These are phyloP conservation scores for Ophiocordyceps camponoti-leonardi DNA, from an alignment of 2,329 filamentous ascomycete genomes.

Conservation along the genomic window DNA sequence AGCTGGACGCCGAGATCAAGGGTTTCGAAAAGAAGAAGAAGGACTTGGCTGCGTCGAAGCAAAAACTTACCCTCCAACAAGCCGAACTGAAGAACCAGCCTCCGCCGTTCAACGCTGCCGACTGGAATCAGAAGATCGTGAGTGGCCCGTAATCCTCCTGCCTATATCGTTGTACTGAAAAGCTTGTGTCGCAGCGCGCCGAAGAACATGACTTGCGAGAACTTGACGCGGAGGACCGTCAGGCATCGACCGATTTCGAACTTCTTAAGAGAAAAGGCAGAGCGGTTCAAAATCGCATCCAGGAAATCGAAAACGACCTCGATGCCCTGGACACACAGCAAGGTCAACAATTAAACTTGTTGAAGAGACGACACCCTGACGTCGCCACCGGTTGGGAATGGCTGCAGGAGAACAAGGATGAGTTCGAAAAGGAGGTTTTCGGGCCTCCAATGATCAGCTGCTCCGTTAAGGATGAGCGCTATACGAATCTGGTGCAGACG, in stretches of 20 bases:
- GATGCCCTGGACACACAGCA: slow-evolving; percentile 51
- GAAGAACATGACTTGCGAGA: slow-evolving; percentile 40
- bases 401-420: slow-evolving; percentile 52
- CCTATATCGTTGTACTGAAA: slow-evolving; percentile 7
- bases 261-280: slow-evolving; percentile 25
- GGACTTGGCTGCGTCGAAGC: slow-evolving; percentile 30
- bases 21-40: slow-evolving; percentile 31
- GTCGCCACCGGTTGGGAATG: slow-evolving; percentile 61
- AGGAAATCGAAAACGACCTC: slow-evolving; percentile 28
- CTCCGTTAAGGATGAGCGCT: slow-evolving; percentile 55
- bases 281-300: slow-evolving; percentile 20
- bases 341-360: slow-evolving; percentile 53
- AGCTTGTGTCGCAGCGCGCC: slow-evolving; percentile 28
- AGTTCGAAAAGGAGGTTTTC: slow-evolving; percentile 62
- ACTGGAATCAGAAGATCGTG: slow-evolving; percentile 59
- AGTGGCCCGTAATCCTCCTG: slow-evolving; percentile 12
- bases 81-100: slow-evolving; percentile 44
- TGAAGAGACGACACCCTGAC: slow-evolving; percentile 44
- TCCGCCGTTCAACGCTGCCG: slow-evolving; percentile 47
- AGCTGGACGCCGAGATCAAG: slow-evolving; percentile 33
- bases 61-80: slow-evolving; percentile 45
- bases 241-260: slow-evolving; percentile 19
- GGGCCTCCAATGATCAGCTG: slow-evolving; percentile 70
- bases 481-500: slow-evolving; percentile 37
- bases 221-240: slow-evolving; percentile 24